phyloP scores from a whole-genome alignment of 2,329 filamentous ascomycete species.

The Trichoderma afroharzianum region DNA sequence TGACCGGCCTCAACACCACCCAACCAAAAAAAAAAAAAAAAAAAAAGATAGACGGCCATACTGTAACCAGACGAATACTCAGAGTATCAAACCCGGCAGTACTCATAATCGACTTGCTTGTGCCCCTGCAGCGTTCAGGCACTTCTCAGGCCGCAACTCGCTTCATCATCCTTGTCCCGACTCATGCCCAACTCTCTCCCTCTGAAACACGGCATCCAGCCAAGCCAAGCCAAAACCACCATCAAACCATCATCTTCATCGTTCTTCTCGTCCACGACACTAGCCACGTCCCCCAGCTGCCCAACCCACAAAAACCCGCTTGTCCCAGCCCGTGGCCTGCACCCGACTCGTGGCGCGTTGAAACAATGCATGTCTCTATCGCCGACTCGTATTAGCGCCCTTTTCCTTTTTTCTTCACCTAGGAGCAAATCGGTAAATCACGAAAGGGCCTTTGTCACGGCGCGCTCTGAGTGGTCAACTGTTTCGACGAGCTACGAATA shows the following conservation, averaged over 20 bases:
- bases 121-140: neutral
- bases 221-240: neutral
- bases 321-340: neutral
- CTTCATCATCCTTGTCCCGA: neutral
- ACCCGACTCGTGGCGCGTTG: slow-evolving; percentile 13
- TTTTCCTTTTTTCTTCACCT: neutral
- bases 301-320: neutral
- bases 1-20: neutral
- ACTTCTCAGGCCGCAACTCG: neutral
- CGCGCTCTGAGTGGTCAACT: neutral
- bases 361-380: slow-evolving; percentile 11
- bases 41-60: neutral
- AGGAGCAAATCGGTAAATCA: neutral
- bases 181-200: neutral
- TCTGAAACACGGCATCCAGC: neutral
- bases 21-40: neutral
- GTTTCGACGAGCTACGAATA: neutral
- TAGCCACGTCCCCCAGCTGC: neutral
- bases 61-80: too few relatives aligned
- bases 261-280: neutral
- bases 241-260: neutral
- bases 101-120: neutral
- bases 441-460: neutral
- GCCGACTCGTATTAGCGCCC: neutral
- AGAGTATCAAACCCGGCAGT: neutral